Base-by-base conservation (phyloP, 148 eudicot genomes). In the Rhododendron griersonianum region DNA sequence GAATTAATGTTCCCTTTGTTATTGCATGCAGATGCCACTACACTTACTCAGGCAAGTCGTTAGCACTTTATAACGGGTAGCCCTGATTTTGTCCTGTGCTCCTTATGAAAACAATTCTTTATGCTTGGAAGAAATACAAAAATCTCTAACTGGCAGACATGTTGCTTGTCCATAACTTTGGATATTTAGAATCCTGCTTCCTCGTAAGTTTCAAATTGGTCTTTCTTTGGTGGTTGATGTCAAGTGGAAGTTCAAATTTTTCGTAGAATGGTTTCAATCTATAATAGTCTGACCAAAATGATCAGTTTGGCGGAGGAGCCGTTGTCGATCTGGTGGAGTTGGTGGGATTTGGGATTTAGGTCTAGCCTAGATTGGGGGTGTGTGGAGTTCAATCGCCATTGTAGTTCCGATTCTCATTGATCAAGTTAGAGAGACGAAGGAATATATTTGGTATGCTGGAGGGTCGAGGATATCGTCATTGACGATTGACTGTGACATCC, bases 1-100 rank as follows among this genome's bases (percentile, higher is more conserved):
- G 86, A 96, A n/a, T n/a, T n/a, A n/a, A 96, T 87, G 99, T 95
- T 45, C 99, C 99, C 47, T 96, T 96, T 91, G 99, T 96, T 63
- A 96, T 96, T 88, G 98, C 99, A 25, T 88, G 98, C 99, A 25
- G 99, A 96, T 93, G 99, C 99, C 76, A 96, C 98, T 35, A 95
- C 98, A 61, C 94, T 96, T 83, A 96, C 99, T 88, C 99, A 95
- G 98, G 99, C 92, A 91, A 87, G 89, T 89, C 30, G 23, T 41
- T 82, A 78, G 41, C 78, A 53, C 45, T 81, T 85, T 11, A 19
- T 67, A 45, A 63, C n/a, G 59, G 14, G 28, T 5, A 33, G 83
- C 25, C 45, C 78, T 57, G 48, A 13, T 81, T n/a, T 67, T 74
- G 18, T 74, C 63, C 37, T 87, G 19, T 87, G 76, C 63, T 81